Conservation (phyloP, 257 asterid species). For the Penstemon newberryi region DNA sequence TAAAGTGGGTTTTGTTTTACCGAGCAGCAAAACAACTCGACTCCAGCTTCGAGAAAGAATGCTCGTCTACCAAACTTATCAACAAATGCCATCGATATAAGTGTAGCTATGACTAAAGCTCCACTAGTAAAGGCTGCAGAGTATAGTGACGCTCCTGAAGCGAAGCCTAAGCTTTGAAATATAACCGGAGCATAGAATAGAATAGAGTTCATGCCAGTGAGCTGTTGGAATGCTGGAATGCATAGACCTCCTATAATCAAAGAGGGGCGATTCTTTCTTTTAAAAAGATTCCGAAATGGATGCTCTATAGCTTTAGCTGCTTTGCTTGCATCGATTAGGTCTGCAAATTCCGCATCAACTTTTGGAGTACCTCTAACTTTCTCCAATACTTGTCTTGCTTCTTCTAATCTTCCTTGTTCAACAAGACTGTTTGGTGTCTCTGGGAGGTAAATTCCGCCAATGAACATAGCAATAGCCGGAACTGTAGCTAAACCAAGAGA, state of each 20-base stretch:
- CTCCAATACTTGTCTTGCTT: slow-evolving; percentile 49
- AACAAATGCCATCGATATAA: slow-evolving; percentile 68
- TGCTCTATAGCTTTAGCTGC: slow-evolving; percentile 58
- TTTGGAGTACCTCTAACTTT: slow-evolving; percentile 64
- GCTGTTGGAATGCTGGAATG: slow-evolving; percentile 81
- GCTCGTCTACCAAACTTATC: slow-evolving; percentile 79
- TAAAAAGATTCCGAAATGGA: slow-evolving; percentile 61
- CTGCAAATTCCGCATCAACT: slow-evolving; percentile 69
- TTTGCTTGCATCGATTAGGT: slow-evolving; percentile 64
- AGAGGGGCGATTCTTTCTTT: slow-evolving; percentile 62
- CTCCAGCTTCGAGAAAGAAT: slow-evolving; percentile 79
- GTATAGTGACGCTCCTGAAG: slow-evolving; percentile 50
- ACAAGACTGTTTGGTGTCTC: slow-evolving; percentile 84
- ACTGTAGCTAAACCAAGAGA: slow-evolving; percentile 69
- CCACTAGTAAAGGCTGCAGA: slow-evolving; percentile 63
- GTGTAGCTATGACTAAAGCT: slow-evolving; percentile 59
- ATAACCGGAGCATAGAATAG: slow-evolving; percentile 80
- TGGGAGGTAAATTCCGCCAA: slow-evolving; percentile 70
- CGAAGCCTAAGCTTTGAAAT: slow-evolving; percentile 75
- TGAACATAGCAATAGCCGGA: slow-evolving; percentile 61
- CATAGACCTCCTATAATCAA: slow-evolving; percentile 57
- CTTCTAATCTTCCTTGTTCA: slow-evolving; percentile 61
- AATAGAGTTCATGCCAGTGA: slow-evolving; percentile 73
- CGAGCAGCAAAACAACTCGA: slow-evolving; percentile 61
- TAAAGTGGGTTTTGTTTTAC: slow-evolving; percentile 29